Evolutionary conservation across 805 yeast species (phyloP), one percentile per base, ranked within the genome.

Genomic region (Yamadazyma akitaensis): DNA sequence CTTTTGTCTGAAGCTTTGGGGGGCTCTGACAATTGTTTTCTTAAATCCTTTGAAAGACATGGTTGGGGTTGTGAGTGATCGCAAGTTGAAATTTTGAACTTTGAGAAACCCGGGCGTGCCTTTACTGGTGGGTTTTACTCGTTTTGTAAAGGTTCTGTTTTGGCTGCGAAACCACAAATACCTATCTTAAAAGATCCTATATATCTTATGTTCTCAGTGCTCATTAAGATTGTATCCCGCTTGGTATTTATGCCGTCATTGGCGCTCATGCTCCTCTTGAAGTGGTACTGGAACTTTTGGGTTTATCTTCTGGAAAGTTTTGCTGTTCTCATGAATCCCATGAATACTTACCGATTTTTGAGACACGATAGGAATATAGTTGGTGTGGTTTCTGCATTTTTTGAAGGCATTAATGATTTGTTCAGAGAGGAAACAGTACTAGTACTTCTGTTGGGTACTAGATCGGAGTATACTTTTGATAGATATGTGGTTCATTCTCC

Each of bases 11-110:
- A 94, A 76, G 56, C 77, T 80, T 69, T 94, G 98, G 38, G 99
- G 99, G 7, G 97, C 96, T 63, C 96, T 75, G 39, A 81, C 79
- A 51, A 88, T 72, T 31, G 91, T 81, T 67, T 88, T 89, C 51
- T 84, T 85, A 55, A 89, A 69, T 39, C 97, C 97, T 67, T 88
- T 89, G 68, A 89, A 85, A 67, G 94, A 85, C 96, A 89, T 89
- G 41, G 14, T 37, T 37, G 17, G 17, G 14, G 26, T 37, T 33
- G 8, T 37, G 21, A 21, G 24, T 37, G 39, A 37, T 37, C 39
- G 39, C 39, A 21, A 14, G 25, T 21, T 13, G 32, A 18, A 26
- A 26, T 12, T 28, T 28, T 28, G 12, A 13, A 13, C n/a, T 28
- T 28, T 28, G 32, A 28, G 32, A 7, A 28, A 28, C 9, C 32